A percentile compares a stretch with the other conserved stretches of the same genome.
phyloP scores from a whole-genome alignment of 768 basidiomycete species.

The Kwoniella dejecticola region DNA sequence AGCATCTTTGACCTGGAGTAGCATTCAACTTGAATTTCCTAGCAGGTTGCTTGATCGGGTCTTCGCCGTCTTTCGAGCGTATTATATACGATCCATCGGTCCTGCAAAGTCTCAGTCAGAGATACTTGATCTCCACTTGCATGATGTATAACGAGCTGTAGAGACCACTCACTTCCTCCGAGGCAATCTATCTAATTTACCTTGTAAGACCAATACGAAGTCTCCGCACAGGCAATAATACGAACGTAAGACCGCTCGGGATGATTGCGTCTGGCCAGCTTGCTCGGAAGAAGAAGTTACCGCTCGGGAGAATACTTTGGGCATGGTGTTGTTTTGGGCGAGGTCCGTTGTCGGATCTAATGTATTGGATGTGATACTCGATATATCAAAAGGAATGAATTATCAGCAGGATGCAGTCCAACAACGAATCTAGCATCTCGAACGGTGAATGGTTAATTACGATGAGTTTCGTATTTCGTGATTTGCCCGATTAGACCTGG shows the following conservation, averaged over 20 bases:
- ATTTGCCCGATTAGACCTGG: too few relatives aligned
- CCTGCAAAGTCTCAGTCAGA: too few relatives aligned
- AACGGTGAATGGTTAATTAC: too few relatives aligned
- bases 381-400: too few relatives aligned
- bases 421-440: too few relatives aligned
- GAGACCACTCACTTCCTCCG: conserved; percentile 44
- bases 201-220: conserved; percentile 56
- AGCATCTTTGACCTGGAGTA: conserved; percentile 66
- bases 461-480: too few relatives aligned
- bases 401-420: too few relatives aligned
- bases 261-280: conserved; percentile 47
- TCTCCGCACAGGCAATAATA: conserved; percentile 57
- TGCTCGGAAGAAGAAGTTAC: conserved; percentile 80
- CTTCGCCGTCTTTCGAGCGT: conserved; percentile 67
- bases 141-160: neutral
- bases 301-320: conserved; percentile 86
- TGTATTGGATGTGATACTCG: too few relatives aligned
- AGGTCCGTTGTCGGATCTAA: too few relatives aligned
- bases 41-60: conserved; percentile 62
- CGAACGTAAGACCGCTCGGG: conserved; percentile 53
- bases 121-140: neutral
- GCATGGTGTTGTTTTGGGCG: conserved; percentile 67
- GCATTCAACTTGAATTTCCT: conserved; percentile 84
- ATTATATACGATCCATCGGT: conserved; percentile 81
- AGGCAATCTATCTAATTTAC: conserved; percentile 53